A percentile compares a stretch with the other conserved stretches of the same genome.
phyloP scores from a whole-genome alignment of 805 yeast genomes.

The Suhomyces faveliae region DNA sequence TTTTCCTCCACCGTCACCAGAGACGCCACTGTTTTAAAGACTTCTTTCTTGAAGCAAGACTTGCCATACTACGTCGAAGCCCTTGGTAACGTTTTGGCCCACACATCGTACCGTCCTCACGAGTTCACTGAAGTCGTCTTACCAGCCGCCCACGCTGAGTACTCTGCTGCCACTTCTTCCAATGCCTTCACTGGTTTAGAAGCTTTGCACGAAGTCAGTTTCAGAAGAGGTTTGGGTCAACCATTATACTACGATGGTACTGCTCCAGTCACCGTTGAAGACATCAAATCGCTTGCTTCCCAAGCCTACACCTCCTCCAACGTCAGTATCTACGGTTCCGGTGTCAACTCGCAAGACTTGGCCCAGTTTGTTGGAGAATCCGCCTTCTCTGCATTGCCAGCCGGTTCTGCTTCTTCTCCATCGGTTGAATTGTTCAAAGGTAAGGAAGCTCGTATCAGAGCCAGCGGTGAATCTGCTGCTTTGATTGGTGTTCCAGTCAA shows the following conservation, averaged over 20 bases:
- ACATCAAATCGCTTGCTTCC: constrained; percentile 64
- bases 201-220: constrained; percentile 74
- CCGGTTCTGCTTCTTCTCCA: constrained; percentile 49
- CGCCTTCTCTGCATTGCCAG: constrained; percentile 59
- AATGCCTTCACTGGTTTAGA: constrained; percentile 68
- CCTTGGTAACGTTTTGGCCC: constrained; percentile 68
- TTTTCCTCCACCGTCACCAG: constrained; percentile 71
- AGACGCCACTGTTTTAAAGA: constrained; percentile 76
- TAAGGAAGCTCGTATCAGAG: constrained; percentile 65
- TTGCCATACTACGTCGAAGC: constrained; percentile 91
- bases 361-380: constrained; percentile 64
- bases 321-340: constrained; percentile 68
- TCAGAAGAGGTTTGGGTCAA: constrained; percentile 85
- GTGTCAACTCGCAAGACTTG: constrained; percentile 73
- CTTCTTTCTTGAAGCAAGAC: constrained; percentile 81
- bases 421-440: constrained; percentile 53
- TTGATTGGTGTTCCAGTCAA: constrained; percentile 79
- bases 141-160: constrained; percentile 73
- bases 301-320: constrained; percentile 68
- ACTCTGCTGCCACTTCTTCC: constrained; percentile 47
- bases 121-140: constrained; percentile 79
- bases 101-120: constrained; percentile 75
- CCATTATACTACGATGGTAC: constrained; percentile 74
- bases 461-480: constrained; percentile 65
- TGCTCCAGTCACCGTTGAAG: constrained; percentile 54